Evolutionary conservation across 257 asterid species (phyloP).

Genomic region (Solanum chilense): DNA sequence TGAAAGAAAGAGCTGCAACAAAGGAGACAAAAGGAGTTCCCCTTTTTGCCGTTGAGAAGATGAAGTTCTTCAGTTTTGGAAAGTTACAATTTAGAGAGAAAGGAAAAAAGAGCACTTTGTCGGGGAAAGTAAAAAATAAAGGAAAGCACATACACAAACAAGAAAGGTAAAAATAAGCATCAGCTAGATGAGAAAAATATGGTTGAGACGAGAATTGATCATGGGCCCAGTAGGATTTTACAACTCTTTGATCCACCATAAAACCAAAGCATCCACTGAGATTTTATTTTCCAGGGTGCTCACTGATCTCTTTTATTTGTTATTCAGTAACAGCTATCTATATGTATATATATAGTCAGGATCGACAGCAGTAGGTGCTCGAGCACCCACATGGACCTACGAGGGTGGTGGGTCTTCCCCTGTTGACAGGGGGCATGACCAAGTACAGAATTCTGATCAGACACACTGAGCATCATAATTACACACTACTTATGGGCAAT

Average conservation of each 20-base stretch:
- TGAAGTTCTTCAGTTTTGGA: not conserved
- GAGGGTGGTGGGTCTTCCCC: not conserved
- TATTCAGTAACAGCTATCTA: not conserved
- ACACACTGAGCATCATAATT: not conserved
- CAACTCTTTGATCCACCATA: not conserved
- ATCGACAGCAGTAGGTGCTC: not conserved
- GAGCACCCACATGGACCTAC: not conserved
- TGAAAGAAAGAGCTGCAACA: not conserved
- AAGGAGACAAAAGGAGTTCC: not conserved
- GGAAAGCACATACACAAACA: not conserved
- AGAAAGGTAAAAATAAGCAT: not conserved
- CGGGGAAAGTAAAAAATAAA: not conserved
- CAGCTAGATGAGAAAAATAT: not conserved
- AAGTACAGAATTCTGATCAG: not conserved
- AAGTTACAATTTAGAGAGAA: not conserved
- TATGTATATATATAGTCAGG: not conserved
- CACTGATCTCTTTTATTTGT: not conserved
- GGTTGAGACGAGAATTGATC: not conserved
- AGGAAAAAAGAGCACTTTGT: not conserved
- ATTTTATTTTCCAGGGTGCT: not conserved
- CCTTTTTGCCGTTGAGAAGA: not conserved
- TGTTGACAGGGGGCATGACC: not conserved
- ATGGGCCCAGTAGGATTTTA: not conserved
- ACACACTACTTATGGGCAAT: not conserved
- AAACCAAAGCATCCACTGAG: not conserved